Conservation (phyloP, 805 yeast genomes). For the Myxozyma geophila region DNA sequence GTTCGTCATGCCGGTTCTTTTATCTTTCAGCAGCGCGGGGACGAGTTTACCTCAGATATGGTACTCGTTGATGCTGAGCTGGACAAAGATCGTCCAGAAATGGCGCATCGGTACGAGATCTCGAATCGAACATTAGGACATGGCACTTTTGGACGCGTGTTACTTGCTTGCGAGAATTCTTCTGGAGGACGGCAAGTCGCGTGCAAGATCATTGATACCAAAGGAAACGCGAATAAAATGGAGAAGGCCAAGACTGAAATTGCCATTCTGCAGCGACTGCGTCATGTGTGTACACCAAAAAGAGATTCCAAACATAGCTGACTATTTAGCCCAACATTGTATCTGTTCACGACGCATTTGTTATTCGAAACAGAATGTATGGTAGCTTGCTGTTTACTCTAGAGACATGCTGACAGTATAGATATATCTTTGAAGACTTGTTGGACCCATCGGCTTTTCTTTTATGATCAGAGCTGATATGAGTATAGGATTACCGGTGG, state of each 20-base stretch:
- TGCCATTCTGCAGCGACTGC: conserved; percentile 28
- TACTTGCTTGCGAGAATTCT: conserved; percentile 22
- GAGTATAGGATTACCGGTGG: conserved; percentile 53
- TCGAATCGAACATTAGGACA: conserved; percentile 27
- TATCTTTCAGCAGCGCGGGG: conserved; percentile 29
- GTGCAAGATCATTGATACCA: conserved; percentile 37
- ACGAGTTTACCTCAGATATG: neutral
- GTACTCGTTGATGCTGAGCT: conserved; percentile 1
- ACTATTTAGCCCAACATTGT: conserved; percentile 33
- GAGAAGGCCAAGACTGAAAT: conserved; percentile 35
- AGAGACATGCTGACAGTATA: conserved; percentile 7
- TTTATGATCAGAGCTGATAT: neutral
- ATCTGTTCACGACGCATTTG: conserved; percentile 27
- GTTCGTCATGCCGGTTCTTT: conserved; percentile 37
- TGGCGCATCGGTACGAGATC: conserved; percentile 17
- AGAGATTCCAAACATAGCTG: neutral
- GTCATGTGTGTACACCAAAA: conserved; percentile 22
- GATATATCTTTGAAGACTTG: conserved; percentile 38
- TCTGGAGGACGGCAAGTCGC: conserved; percentile 32
- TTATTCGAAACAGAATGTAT: conserved; percentile 27
- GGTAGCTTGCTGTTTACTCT: neutral
- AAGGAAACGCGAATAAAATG: conserved; percentile 17
- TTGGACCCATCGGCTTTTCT: conserved; percentile 5
- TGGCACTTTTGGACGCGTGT: conserved; percentile 36
- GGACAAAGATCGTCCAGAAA: conserved; percentile 7